These are phyloP conservation scores for Cylindrotheca fusiformis DNA, from an alignment of 108 stramenopile species.

Conservation along the genomic window DNA sequence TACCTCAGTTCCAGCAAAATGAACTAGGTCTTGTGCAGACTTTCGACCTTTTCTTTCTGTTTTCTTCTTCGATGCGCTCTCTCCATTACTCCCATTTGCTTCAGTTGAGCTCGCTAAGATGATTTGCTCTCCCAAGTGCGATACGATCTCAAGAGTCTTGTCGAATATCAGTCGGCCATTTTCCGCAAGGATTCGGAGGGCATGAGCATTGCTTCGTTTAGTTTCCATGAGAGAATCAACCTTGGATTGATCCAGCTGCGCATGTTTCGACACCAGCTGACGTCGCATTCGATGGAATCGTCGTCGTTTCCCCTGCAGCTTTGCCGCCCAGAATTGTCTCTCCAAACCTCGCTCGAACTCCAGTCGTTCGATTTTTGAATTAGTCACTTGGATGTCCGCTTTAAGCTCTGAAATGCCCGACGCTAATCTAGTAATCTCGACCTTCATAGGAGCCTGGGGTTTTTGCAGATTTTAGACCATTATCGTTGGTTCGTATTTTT, in stretches of 20 bases:
- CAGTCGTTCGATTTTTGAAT: not conserved
- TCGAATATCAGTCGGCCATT: not conserved
- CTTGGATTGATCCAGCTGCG: not conserved
- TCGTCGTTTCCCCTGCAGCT: not conserved
- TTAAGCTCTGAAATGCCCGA: not conserved
- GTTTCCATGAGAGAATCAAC: not conserved
- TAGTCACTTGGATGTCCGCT: not conserved
- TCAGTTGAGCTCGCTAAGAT: not conserved
- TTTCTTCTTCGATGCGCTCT: no score
- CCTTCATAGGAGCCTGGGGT: not conserved
- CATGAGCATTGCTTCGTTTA: not conserved
- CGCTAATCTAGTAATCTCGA: not conserved
- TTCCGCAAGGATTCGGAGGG: not conserved
- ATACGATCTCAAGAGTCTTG: not conserved
- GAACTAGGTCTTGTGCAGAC: no score
- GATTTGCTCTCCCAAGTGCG: not conserved
- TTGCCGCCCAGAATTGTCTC: not conserved
- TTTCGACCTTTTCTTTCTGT: no score
- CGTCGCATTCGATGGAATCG: not conserved
- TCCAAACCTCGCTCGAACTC: not conserved
- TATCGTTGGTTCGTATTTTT: no score
- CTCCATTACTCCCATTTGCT: no score
- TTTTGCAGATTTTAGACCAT: no score
- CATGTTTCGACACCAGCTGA: not conserved
- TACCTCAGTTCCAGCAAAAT: no score